Evolutionary conservation across 129 eudicot genomes (phyloP), one percentile per base, ranked within the genome.

Genomic region (Flaveria bidentis): DNA sequence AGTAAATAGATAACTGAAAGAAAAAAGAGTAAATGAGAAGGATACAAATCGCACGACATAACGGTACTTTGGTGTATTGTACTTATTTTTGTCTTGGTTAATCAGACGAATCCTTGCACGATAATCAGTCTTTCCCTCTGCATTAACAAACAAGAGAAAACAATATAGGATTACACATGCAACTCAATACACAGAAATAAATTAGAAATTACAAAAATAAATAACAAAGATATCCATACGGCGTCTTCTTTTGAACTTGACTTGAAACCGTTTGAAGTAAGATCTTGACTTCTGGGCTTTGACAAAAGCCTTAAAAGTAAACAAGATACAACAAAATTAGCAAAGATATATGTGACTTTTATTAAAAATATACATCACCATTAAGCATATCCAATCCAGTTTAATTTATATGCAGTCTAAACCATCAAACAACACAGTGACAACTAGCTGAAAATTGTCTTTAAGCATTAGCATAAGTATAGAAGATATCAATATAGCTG

Each of bases 111-210:
- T 79, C 81, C 91, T 87, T 26, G 91, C 91, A 10, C 88, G 83
- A 61, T 87, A 87, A 73, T 87, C 91, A 15, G 91, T 87, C 85
- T 87, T 87, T 2, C 91, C 88, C 82, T 84, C 88, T 87, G 83
- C 71, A 76, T 13, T 1, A 61, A 42, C 20, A 60, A 20, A 78
- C 45, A 76, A 20, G 13, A 49, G 7, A 58, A 49, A 44, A 5
- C 26, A 5, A 23, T 3, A 69, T 36, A 2, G 18, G 8, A 26
- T 53, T 66, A 73, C 51, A 47, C 0, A 15, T 9, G 61, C 28
- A 69, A 64, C 17, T 55, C 26, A 28, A 56, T 10, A n/a, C 2
- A 23, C 3, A 16, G 20, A 4, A 47, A 36, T 2, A 7, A 13
- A 45, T 0, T 20, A 20, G 0, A 2, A 45, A 8, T 11, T 2